A percentile compares a stretch with the other conserved stretches of the same genome.
Evolutionary conservation across 805 yeast species (phyloP).

Genomic region (Candida coleopterorum): DNA sequence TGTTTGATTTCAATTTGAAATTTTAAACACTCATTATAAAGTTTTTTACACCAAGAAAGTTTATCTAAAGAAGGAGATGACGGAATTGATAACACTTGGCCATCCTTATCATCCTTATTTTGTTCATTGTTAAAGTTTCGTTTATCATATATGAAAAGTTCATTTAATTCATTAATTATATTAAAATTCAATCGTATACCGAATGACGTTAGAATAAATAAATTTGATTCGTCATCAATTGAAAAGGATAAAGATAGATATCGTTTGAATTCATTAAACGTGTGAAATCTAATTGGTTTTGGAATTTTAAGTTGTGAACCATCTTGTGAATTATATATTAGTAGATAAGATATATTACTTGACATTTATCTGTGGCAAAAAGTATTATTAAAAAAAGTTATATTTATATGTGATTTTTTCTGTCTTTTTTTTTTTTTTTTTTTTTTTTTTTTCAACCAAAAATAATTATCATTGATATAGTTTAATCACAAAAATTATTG

Average conservation of each 20-base stretch:
- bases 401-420: too few species aligned
- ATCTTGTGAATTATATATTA: conserved; percentile 35
- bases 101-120: too few species aligned
- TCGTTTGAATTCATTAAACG: conserved; percentile 26
- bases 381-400: too few species aligned
- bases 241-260: conserved; percentile 24
- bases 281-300: conserved; percentile 38
- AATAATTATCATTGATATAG: too few species aligned
- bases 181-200: conserved; percentile 58
- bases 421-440: too few species aligned
- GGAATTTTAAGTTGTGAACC: conserved; percentile 30
- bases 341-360: conserved; percentile 18
- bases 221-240: conserved; percentile 18
- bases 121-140: conserved; percentile 35
- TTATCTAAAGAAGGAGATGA: too few species aligned
- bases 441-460: too few species aligned
- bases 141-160: conserved; percentile 61
- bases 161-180: conserved; percentile 47
- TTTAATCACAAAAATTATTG: too few species aligned
- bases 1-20: conserved; percentile 19
- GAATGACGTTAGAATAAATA: conserved; percentile 58
- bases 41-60: background rate
- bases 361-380: background rate
- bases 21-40: background rate
- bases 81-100: conserved; percentile 30